These are phyloP conservation scores for Pyricularia sp. DNA, from an alignment of 2,329 filamentous ascomycete species.

Conservation along the genomic window DNA sequence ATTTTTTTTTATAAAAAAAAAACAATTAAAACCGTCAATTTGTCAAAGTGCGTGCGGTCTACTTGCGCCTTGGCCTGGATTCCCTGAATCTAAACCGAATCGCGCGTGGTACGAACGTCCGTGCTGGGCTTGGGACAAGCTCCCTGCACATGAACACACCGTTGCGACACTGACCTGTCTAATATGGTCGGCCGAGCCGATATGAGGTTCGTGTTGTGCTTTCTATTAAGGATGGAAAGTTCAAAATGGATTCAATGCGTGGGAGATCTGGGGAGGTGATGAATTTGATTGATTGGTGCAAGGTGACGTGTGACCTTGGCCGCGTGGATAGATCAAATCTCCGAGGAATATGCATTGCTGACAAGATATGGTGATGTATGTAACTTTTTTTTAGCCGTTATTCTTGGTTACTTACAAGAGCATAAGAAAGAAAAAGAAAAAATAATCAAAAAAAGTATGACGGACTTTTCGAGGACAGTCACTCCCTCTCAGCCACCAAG, in stretches of 20 bases:
- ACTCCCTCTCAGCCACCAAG: neutral
- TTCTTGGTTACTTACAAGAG: neutral
- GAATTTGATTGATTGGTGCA: neutral
- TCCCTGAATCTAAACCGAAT: neutral
- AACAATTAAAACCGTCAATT: neutral
- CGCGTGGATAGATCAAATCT: neutral
- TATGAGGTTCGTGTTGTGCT: neutral
- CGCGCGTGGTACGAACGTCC: neutral
- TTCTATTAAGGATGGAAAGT: neutral
- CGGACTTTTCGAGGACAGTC: neutral
- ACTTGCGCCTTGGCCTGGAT: neutral
- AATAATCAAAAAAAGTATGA: neutral
- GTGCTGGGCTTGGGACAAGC: neutral
- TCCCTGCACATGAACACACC: neutral
- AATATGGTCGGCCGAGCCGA: neutral
- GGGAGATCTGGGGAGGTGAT: neutral
- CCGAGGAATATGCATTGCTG: neutral
- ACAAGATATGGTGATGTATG: neutral
- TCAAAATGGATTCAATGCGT: neutral
- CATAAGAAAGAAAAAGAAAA: too few relatives aligned
- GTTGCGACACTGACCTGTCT: neutral
- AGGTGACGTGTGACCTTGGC: neutral
- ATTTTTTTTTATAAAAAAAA: too few relatives aligned
- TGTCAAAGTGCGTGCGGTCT: neutral
- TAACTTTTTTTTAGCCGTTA: neutral